Evolutionary conservation across 179 eudicot species (phyloP), one percentile per base, ranked within the genome.

Genomic region (Actinidia polygama): DNA sequence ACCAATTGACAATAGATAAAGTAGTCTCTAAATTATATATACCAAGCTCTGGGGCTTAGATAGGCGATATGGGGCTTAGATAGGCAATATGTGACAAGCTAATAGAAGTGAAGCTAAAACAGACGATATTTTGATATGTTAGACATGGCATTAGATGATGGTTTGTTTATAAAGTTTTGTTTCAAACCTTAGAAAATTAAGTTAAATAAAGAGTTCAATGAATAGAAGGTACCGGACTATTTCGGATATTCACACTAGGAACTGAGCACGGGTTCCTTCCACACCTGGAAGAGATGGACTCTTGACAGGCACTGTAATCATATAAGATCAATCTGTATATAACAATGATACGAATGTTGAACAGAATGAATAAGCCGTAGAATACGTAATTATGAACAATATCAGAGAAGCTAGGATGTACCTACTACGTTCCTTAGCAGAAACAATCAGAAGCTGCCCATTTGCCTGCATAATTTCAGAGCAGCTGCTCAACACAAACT

Each of bases 401-500:
- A 63, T 15, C 12, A 12, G 23, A 49, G 30, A 63, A 67, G 63
- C 50, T 10, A n/a, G 19, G 73, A 54, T 15, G n/a, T 67, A 63
- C 63, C 82, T 67, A 53, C 23, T 68, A 51, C 7, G 19, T 26
- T 44, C 30, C 24, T 44, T 21, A 66, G 59, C 50, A 79, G 72
- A 79, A 26, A 51, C 64, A 79, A 79, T 67, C 14, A 67, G 63
- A 54, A 11, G 61, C 61, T 50, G 11, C 23, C 36, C 75, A 16
- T 6, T 19, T 50, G 7, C 54, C 82, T 66, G 63, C 82, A 53
- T 24, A 49, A 64, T 67, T 51, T 14, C 80, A 79, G 16, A 79
- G 61, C 79, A 4, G 50, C 46, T 36, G 49, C 47, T 16, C 18
- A 9, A 73, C 50, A n/a, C n/a, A 9, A 30, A 26, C 30, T 26